Base-by-base conservation (phyloP, 257 asterid genomes). In the Scutellaria baicalensis region DNA sequence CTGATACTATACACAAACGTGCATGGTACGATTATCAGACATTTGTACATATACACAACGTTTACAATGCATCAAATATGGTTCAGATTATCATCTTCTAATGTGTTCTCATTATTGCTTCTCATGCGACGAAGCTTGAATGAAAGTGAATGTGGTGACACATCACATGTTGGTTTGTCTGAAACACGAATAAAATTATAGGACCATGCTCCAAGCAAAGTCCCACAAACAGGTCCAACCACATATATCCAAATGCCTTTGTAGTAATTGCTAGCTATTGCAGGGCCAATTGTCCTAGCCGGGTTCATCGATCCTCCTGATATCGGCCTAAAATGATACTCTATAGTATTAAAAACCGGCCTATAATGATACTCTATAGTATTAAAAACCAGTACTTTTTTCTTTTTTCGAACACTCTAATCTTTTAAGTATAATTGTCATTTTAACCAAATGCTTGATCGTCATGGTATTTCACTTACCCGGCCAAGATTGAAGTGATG, bases 271-370 rank as follows among this genome's bases (percentile, higher is more conserved):
- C 97, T 92, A 8, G 92, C 97, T 57, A 89, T 68, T 49, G 97
- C 97, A 4, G 98, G 98, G 0, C 98, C 98, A 8, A 92, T 47
- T 13, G 85, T 83, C 70, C 96, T 77, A 2, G 89, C 96, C 0
- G 96, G 98, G 81, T 92, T 89, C 98, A 92, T 92, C 3, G 96
- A 89, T 56, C 96, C 98, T 31, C 98, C 96, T 2, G 98, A 89
- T 66, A 89, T 42, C 1, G 98, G 95, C 75, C 98, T 92, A 65
- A 10, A 74, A n/a, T n/a, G n/a, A n/a, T n/a, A n/a, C n/a, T n/a
- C n/a, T n/a, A n/a, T n/a, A n/a, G n/a, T n/a, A n/a, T n/a, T n/a
- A n/a, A n/a, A n/a, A n/a, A n/a, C n/a, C n/a, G n/a, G n/a, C n/a
- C n/a, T n/a, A n/a, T n/a, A n/a, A n/a, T n/a, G n/a, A n/a, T n/a